Evolutionary conservation across 2,329 filamentous ascomycete genomes (phyloP).

Genomic region (Talaromyces sp.): DNA sequence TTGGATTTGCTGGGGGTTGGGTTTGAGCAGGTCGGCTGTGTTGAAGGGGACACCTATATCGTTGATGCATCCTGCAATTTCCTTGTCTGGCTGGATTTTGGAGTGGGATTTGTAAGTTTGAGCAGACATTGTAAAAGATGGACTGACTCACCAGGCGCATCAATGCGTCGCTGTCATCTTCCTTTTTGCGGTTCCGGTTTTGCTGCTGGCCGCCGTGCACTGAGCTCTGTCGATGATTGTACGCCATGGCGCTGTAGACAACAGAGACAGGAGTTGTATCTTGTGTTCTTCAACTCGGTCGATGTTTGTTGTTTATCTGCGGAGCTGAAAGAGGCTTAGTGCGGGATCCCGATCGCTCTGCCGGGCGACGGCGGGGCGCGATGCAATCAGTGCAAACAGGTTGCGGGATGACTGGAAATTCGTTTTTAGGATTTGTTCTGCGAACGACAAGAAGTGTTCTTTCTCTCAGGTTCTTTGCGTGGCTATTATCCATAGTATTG

Average conservation of each 20-base stretch:
- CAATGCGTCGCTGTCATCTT: constrained; percentile 52
- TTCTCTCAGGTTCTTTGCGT: not conserved
- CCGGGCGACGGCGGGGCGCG: constrained; percentile 17
- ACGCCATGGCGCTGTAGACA: constrained; percentile 35
- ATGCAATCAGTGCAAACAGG: constrained; percentile 34
- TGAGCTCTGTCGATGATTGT: constrained; percentile 48
- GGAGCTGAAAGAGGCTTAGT: constrained; percentile 23
- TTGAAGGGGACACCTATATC: constrained; percentile 92
- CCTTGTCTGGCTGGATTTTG: constrained; percentile 52
- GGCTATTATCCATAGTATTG: not conserved
- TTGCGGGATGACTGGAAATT: constrained; percentile 9
- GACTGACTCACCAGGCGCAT: constrained; percentile 47
- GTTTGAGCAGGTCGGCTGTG: constrained; percentile 81
- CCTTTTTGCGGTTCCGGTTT: constrained; percentile 47
- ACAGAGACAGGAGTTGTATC: not conserved
- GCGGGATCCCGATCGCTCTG: constrained; percentile 17
- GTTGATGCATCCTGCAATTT: constrained; percentile 95
- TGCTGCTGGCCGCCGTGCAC: constrained; percentile 43
- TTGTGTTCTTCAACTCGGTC: not conserved
- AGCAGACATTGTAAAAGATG: not conserved
- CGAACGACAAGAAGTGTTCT: not conserved
- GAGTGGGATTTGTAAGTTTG: constrained; percentile 12
- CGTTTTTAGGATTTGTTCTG: not conserved
- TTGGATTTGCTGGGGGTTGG: constrained; percentile 89
- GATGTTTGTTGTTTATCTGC: constrained; percentile 27